A percentile compares a stretch with the other conserved stretches of the same genome.
These are phyloP conservation scores for Castanea mollissima DNA, from an alignment of 306 rosid genomes.

Conservation along the genomic window DNA sequence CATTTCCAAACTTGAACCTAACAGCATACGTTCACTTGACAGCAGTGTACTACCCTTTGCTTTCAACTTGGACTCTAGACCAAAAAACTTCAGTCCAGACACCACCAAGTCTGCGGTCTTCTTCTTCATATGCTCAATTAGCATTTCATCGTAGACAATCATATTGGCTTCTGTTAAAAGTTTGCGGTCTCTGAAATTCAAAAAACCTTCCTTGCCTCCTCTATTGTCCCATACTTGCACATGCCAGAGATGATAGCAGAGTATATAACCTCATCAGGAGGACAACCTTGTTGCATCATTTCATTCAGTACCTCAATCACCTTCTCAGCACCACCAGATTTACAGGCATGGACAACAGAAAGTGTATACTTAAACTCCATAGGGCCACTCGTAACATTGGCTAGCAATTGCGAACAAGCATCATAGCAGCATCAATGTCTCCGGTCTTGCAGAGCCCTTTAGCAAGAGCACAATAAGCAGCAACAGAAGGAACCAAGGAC, in stretches of 20 bases:
- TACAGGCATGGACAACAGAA: conserved; percentile 55
- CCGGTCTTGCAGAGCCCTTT: conserved; percentile 64
- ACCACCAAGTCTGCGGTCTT: conserved; percentile 77
- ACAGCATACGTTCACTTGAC: conserved; percentile 31
- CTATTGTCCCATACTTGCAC: conserved; percentile 72
- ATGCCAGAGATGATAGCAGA: conserved; percentile 75
- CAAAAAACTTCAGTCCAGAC: conserved; percentile 76
- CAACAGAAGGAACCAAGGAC: conserved; percentile 65
- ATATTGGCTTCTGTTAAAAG: conserved; percentile 62
- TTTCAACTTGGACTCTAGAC: conserved; percentile 75
- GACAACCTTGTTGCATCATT: conserved; percentile 74
- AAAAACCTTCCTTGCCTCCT: conserved; percentile 78
- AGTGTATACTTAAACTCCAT: conserved; percentile 74
- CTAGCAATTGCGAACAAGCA: conserved; percentile 82
- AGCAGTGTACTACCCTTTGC: conserved; percentile 58
- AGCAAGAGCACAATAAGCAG: conserved; percentile 64
- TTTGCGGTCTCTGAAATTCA: conserved; percentile 49
- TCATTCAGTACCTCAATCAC: conserved; percentile 60
- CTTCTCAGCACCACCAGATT: conserved; percentile 50
- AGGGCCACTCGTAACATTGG: conserved; percentile 53
- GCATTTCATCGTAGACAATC: conserved; percentile 67
- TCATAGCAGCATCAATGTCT: conserved; percentile 78
- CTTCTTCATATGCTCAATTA: conserved; percentile 80
- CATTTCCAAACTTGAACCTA: not conserved
- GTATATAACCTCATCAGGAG: conserved; percentile 40